phyloP scores from a whole-genome alignment of 345 rosid species.

The Psidium friedrichsthalianum region DNA sequence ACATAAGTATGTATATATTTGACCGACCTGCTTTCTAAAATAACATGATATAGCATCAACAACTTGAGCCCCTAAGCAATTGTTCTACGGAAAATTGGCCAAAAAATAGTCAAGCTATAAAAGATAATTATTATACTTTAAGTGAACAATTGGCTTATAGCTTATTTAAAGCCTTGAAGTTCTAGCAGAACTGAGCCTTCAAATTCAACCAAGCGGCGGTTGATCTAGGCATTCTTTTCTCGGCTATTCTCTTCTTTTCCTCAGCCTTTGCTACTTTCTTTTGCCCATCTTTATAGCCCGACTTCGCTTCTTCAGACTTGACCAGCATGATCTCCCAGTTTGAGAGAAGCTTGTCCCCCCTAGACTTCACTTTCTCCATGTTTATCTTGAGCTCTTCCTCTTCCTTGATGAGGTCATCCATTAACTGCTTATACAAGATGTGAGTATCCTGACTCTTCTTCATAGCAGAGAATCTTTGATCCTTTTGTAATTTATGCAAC shows the following conservation, averaged over 20 bases:
- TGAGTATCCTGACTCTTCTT: background rate
- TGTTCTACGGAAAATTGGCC: background rate
- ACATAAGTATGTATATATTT: background rate
- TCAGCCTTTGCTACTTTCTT: background rate
- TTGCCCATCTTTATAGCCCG: background rate
- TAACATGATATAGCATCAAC: background rate
- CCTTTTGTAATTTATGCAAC: background rate
- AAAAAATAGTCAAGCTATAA: background rate
- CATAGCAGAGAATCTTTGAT: background rate
- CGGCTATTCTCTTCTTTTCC: background rate
- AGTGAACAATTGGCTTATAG: background rate
- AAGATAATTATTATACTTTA: background rate
- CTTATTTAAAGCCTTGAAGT: background rate
- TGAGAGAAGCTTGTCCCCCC: background rate
- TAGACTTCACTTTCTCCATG: background rate
- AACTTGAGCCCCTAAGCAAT: background rate
- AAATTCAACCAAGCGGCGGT: background rate
- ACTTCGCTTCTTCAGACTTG: background rate
- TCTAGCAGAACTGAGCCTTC: background rate
- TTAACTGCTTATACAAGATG: background rate
- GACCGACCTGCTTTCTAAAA: background rate
- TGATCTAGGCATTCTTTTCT: background rate
- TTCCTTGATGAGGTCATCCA: background rate
- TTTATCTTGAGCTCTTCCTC: background rate
- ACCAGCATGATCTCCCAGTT: background rate